Conservation (phyloP, 2,329 filamentous ascomycete species). For the Trichoderma koningii region DNA sequence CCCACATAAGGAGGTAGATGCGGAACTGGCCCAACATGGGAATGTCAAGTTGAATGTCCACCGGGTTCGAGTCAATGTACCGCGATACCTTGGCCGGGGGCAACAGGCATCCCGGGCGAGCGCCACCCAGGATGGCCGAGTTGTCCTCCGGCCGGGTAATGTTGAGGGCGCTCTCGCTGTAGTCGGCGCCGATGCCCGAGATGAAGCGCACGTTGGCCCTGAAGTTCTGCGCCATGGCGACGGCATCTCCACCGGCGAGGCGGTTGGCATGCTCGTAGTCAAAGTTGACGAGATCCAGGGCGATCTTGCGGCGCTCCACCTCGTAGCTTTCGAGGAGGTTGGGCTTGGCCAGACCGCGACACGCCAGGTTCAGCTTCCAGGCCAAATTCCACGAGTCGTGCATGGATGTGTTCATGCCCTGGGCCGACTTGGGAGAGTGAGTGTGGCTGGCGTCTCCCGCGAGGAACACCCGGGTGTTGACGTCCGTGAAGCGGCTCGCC, state of each 20-base stretch:
- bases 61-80: slow-evolving; percentile 75
- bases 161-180: slow-evolving; percentile 55
- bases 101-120: slow-evolving; percentile 57
- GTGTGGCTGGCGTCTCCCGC: slow-evolving; percentile 65
- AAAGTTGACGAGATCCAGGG: slow-evolving; percentile 66
- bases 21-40: slow-evolving; percentile 77
- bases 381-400: slow-evolving; percentile 62
- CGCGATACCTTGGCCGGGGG: slow-evolving; percentile 71
- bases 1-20: slow-evolving; percentile 69
- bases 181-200: slow-evolving; percentile 68
- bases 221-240: slow-evolving; percentile 68
- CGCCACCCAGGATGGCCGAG: slow-evolving; percentile 49
- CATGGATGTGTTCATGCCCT: slow-evolving; percentile 74
- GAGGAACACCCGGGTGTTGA: slow-evolving; percentile 64
- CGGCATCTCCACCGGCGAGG: slow-evolving; percentile 62
- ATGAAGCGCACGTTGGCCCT: slow-evolving; percentile 72
- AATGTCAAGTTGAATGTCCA: slow-evolving; percentile 76
- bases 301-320: slow-evolving; percentile 58
- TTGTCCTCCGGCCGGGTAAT: slow-evolving; percentile 39
- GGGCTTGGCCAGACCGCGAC: slow-evolving; percentile 47
- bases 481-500: slow-evolving; percentile 56
- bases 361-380: slow-evolving; percentile 56
- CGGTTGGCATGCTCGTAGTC: slow-evolving; percentile 61
- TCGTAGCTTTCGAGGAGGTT: slow-evolving; percentile 54
- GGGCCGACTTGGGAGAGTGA: slow-evolving; percentile 62